Conservation (phyloP, 495 filamentous ascomycete species). For the Trichocladium antarcticum region DNA sequence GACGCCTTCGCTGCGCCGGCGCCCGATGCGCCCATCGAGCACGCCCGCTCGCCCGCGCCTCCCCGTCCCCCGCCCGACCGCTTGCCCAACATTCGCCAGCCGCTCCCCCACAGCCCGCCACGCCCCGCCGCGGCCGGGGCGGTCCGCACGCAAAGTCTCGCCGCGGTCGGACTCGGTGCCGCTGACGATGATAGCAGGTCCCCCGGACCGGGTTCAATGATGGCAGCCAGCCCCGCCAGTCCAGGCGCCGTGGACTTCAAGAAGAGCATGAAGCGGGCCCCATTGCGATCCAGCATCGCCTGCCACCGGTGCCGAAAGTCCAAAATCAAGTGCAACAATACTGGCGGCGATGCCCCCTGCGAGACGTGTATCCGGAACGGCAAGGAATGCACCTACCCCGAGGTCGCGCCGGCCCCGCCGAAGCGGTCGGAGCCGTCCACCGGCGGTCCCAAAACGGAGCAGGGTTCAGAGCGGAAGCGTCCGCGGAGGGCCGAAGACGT, state of each 20-base stretch:
- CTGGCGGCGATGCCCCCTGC: conserved; percentile 53
- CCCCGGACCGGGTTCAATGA: conserved; percentile 13
- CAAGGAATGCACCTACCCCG: conserved; percentile 67
- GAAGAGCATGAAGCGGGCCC: conserved; percentile 38
- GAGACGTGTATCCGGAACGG: conserved; percentile 65
- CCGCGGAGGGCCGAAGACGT: conserved; percentile 44
- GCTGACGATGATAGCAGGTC: conserved; percentile 22
- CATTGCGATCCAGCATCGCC: conserved; percentile 73
- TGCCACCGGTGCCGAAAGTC: conserved; percentile 67
- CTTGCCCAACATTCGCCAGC: conserved; percentile 19
- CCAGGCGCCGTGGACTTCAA: conserved; percentile 30
- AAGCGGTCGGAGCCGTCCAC: conserved; percentile 46
- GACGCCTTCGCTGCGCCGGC: conserved; percentile 26
- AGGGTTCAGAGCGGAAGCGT: conserved; percentile 52
- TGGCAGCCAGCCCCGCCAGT: conserved; percentile 22
- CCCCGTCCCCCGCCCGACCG: conserved; percentile 12
- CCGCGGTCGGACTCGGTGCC: not conserved
- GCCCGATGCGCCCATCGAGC: conserved; percentile 15
- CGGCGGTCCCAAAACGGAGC: conserved; percentile 41
- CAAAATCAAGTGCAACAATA: conserved; percentile 78
- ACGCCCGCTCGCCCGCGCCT: conserved; percentile 10
- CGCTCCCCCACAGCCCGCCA: conserved; percentile 23
- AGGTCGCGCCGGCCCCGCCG: conserved; percentile 43
- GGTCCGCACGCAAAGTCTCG: conserved; percentile 10
- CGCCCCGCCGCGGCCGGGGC: conserved; percentile 16